Percentiles rank a stretch among this genome's conserved stretches.
Conservation (phyloP, 2,329 filamentous ascomycete genomes). For the Ophiostoma populinum region DNA sequence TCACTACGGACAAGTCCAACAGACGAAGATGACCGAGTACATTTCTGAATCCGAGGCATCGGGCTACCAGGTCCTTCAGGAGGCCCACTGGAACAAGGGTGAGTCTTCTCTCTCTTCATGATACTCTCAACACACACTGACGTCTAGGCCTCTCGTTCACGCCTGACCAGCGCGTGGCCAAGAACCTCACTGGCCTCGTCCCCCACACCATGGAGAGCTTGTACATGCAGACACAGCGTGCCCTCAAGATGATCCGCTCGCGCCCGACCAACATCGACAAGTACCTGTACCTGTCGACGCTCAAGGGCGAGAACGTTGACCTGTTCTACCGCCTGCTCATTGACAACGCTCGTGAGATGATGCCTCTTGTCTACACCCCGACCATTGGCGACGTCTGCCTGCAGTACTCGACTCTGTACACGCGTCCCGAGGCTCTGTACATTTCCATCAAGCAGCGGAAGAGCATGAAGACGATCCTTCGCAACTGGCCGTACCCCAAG, state of each 20-base stretch:
- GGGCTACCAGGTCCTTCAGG: conserved; percentile 43
- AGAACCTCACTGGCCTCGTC: conserved; percentile 49
- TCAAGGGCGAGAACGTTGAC: conserved; percentile 61
- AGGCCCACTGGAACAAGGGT: conserved; percentile 52
- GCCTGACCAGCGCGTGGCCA: conserved; percentile 42
- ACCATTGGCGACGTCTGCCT: conserved; percentile 93
- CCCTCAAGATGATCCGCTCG: conserved; percentile 56
- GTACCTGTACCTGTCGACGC: conserved; percentile 62
- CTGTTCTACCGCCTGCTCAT: conserved; percentile 72
- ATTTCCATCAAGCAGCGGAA: conserved; percentile 90
- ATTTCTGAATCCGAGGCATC: conserved; percentile 31
- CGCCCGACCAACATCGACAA: conserved; percentile 60
- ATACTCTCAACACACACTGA: background rate
- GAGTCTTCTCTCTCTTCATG: conserved; percentile 11
- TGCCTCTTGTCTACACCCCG: conserved; percentile 73
- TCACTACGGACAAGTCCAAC: conserved; percentile 37
- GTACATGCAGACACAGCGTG: conserved; percentile 44
- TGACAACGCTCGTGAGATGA: conserved; percentile 57
- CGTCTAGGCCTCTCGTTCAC: conserved; percentile 42
- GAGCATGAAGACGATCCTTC: conserved; percentile 71
- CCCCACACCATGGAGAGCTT: conserved; percentile 45
- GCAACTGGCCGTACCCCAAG: conserved; percentile 79
- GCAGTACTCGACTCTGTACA: conserved; percentile 91
- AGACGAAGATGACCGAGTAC: conserved; percentile 36
- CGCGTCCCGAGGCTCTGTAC: conserved; percentile 87